Evolutionary conservation across 192 early-diverging fungal genomes (phyloP).

Genomic region (Coemansia sp.): DNA sequence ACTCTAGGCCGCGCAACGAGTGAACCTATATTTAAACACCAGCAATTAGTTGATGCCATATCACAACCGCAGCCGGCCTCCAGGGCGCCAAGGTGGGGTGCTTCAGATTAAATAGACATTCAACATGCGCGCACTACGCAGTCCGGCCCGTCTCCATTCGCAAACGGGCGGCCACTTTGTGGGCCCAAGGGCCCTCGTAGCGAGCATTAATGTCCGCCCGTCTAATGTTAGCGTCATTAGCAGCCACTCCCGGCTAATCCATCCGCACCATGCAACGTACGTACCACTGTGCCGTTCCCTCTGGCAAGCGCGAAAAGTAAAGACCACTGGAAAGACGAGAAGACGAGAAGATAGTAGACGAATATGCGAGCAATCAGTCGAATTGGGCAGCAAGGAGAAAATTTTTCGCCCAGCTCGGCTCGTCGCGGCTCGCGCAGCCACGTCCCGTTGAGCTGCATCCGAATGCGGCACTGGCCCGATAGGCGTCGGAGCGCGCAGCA

Average conservation of each 20-base stretch:
- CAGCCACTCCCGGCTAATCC: neutral
- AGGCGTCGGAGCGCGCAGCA: neutral
- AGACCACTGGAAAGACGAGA: neutral
- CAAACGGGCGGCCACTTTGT: constrained; percentile 40
- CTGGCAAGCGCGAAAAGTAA: neutral
- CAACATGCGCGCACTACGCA: constrained; percentile 48
- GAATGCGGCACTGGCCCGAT: neutral
- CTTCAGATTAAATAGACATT: constrained; percentile 52
- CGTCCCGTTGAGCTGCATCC: too few species aligned
- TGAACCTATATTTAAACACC: too few species aligned
- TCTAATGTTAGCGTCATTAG: constrained; percentile 47
- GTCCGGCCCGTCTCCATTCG: constrained; percentile 22
- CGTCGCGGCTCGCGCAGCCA: constrained; percentile 1
- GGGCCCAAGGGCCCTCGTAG: constrained; percentile 28
- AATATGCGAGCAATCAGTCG: too few species aligned
- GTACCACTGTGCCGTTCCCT: too few species aligned
- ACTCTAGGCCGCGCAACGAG: too few species aligned
- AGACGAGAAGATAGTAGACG: neutral
- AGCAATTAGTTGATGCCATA: too few species aligned
- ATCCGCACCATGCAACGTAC: too few species aligned
- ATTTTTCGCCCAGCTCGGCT: constrained; percentile 5
- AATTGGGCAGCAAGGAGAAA: constrained; percentile 1
- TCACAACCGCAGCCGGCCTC: too few species aligned
- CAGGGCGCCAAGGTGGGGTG: too few species aligned
- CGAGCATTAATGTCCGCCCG: constrained; percentile 50